Conservation (phyloP, 345 rosid species). For the Fremontodendron californicum region DNA sequence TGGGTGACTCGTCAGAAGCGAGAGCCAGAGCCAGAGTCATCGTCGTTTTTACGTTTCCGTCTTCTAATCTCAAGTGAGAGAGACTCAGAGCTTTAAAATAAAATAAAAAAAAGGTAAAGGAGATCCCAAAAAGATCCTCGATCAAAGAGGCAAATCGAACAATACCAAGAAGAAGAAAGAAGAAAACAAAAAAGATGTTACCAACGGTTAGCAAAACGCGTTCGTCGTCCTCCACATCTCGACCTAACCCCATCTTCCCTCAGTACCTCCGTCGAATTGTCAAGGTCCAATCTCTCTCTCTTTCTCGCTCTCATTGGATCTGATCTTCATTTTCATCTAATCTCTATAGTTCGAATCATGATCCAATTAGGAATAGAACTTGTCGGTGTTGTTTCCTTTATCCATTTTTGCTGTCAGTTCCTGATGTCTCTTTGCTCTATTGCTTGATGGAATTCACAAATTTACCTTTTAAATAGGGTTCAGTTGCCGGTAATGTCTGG, state of each 20-base stretch:
- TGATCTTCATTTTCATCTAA: conserved; percentile 26
- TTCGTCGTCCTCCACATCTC: conserved; percentile 66
- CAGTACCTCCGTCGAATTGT: conserved; percentile 94
- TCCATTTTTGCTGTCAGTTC: not conserved
- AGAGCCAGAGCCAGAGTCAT: not conserved
- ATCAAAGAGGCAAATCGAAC: conserved; percentile 22
- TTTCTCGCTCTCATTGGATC: conserved; percentile 23
- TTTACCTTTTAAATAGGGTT: not conserved
- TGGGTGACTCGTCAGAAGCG: too few relatives aligned
- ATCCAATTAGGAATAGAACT: not conserved
- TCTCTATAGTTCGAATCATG: conserved; percentile 5
- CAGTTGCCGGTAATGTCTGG: not conserved
- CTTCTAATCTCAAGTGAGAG: conserved; percentile 11
- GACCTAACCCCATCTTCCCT: conserved; percentile 62
- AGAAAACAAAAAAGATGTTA: conserved; percentile 54
- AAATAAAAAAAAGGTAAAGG: too few relatives aligned
- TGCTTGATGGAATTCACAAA: not conserved
- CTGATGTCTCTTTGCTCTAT: not conserved
- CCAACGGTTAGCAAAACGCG: conserved; percentile 79
- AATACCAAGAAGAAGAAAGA: conserved; percentile 14
- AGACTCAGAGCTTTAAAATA: not conserved
- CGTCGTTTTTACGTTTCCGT: conserved; percentile 27
- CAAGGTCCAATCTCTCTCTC: conserved; percentile 54
- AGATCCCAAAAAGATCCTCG: conserved; percentile 34
- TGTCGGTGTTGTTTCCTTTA: not conserved